phyloP scores from a whole-genome alignment of 768 basidiomycete species.

The Austroboletus festivus region DNA sequence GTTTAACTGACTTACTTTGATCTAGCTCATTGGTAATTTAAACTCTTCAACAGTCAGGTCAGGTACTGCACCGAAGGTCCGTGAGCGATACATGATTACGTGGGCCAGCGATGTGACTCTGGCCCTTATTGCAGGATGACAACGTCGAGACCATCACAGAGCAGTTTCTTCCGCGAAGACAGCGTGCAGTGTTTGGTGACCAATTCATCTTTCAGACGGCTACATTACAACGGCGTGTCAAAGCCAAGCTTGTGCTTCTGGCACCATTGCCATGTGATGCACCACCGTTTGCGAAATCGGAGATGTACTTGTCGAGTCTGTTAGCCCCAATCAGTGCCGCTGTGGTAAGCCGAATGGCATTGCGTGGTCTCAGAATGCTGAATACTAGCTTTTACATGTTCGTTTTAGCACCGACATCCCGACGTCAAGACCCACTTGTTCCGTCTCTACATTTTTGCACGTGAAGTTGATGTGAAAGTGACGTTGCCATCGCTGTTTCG shows the following conservation, averaged over 20 bases:
- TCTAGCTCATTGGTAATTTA: constrained; percentile 28
- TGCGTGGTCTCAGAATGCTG: neutral
- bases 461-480: constrained; percentile 28
- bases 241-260: constrained; percentile 27
- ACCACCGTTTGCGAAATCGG: constrained; percentile 32
- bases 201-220: constrained; percentile 29
- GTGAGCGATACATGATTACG: constrained; percentile 5
- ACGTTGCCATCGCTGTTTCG: constrained; percentile 27
- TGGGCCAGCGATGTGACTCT: constrained; percentile 1
- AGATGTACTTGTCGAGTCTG: constrained; percentile 29
- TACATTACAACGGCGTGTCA: constrained; percentile 19
- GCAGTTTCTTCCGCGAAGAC: constrained; percentile 30
- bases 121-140: constrained; percentile 13
- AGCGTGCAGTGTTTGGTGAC: constrained; percentile 28
- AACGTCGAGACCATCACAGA: constrained; percentile 21
- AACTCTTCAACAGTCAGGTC: constrained; percentile 12
- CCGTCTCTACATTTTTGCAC: constrained; percentile 29
- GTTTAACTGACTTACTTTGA: too few relatives aligned
- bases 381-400: neutral
- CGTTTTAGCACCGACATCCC: constrained; percentile 22
- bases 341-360: constrained; percentile 20
- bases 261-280: constrained; percentile 27
- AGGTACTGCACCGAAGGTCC: constrained; percentile 15
- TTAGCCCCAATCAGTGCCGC: constrained; percentile 23
- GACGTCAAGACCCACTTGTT: constrained; percentile 29